These are phyloP conservation scores for Carex arenaria DNA, from an alignment of 202 grass and related monocot species.

Conservation along the genomic window DNA sequence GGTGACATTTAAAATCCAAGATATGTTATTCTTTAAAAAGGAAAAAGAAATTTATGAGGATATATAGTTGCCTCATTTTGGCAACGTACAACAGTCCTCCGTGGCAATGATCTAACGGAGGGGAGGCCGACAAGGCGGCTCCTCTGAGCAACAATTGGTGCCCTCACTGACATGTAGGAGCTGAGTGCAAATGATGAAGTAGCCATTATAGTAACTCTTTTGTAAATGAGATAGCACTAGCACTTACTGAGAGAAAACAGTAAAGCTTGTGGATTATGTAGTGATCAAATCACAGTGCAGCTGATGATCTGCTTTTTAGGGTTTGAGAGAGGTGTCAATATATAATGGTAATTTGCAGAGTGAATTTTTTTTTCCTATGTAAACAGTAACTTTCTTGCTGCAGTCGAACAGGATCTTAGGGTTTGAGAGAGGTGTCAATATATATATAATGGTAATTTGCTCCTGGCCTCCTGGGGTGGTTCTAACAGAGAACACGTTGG, in stretches of 20 bases:
- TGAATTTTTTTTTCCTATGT: too few species aligned
- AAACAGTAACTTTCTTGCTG: too few species aligned
- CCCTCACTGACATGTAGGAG: background rate
- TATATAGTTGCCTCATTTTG: background rate
- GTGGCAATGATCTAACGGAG: background rate
- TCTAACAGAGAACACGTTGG: background rate
- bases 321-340: background rate
- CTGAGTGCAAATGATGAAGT: background rate
- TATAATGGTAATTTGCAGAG: too few species aligned
- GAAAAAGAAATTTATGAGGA: background rate
- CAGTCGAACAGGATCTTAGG: too few species aligned
- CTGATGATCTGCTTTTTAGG: background rate
- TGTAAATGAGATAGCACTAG: too few species aligned
- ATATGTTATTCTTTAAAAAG: too few species aligned
- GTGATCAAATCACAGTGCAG: background rate
- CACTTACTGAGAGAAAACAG: too few species aligned
- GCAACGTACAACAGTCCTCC: background rate
- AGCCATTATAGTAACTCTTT: background rate
- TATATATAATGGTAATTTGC: background rate
- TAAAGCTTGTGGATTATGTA: too few species aligned
- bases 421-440: background rate
- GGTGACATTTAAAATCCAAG: too few species aligned
- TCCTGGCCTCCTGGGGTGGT: too few species aligned
- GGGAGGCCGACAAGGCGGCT: background rate
- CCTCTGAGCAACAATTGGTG: background rate